Evolutionary conservation across 2,329 filamentous ascomycete genomes (phyloP), one percentile per base, ranked within the genome.

Genomic region (Aspergillus novofumigatus): DNA sequence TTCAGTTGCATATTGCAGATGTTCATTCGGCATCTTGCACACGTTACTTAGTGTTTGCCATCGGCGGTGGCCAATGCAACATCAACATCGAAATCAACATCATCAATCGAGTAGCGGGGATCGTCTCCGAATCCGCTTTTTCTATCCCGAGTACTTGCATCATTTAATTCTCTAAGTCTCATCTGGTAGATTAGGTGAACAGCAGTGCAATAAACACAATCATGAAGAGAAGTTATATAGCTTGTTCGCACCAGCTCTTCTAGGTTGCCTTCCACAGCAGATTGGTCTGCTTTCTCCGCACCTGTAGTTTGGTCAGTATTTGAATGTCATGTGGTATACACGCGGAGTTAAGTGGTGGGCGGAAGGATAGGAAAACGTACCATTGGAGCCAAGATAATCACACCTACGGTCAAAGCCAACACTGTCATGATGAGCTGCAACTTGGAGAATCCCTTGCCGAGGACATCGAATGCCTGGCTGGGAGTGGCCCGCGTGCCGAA

Each of bases 391-490:
- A 97, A 79, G 55, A 90, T 83, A 62, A 87, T 73, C 17, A 96
- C 93, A 49, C 91, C 92, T 42, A 84, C 81, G 49, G 84, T 84
- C 64, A 97, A 80, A 20, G 91, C 93, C 44, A 89, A 80, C 41
- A 99, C 92, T 0, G 94, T 99, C 17, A 84, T 81, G 41, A 97
- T 74, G 69, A 99, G 84, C 65, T 92, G 89, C 55, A 92, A 71
- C 80, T 96, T 97, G 72, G 93, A 94, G 75, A 99, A 99, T 2
- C 91, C 90, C 75, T 92, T 94, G 60, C 92, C 94, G 17, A 99
- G 78, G 45, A 97, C 86, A 76, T 99, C 94, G 73, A 99, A 99
- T 17, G 89, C 84, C 65, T 89, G 86, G 73, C 91, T 96, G 0
- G 94, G 94, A n/a, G 88, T 85, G 10, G 95, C 84, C 53, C 92